Conservation (phyloP, 805 yeast genomes). For the Candida loeiensis region DNA sequence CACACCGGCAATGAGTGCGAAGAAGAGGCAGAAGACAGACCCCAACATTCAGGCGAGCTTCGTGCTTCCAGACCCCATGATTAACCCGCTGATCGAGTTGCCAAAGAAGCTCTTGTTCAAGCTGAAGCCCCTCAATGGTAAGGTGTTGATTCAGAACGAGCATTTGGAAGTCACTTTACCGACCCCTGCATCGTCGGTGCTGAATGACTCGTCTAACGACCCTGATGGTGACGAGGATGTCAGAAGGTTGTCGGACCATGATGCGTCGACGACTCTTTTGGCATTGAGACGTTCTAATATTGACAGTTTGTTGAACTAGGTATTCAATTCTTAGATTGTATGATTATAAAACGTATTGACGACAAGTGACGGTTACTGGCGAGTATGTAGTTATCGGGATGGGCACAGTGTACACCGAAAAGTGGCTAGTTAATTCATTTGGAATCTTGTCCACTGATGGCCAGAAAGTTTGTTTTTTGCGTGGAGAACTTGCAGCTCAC, state of each 20-base stretch:
- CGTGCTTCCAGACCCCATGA: constrained; percentile 40
- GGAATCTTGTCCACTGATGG: too few relatives aligned
- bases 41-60: constrained; percentile 17
- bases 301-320: constrained; percentile 36
- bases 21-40: constrained; percentile 1
- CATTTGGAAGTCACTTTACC: background rate
- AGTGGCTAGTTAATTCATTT: too few relatives aligned
- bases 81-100: constrained; percentile 16
- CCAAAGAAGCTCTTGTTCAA: constrained; percentile 33
- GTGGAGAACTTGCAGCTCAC: too few relatives aligned
- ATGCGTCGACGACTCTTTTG: constrained; percentile 37
- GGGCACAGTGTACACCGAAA: too few relatives aligned
- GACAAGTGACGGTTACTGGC: too few relatives aligned
- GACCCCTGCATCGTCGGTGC: constrained; percentile 7
- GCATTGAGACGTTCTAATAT: constrained; percentile 41
- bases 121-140: constrained; percentile 25
- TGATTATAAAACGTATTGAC: background rate
- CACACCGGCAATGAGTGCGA: constrained; percentile 6
- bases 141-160: constrained; percentile 13
- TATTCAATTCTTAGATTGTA: background rate
- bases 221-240: constrained; percentile 16
- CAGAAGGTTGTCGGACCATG: constrained; percentile 22
- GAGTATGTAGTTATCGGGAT: too few relatives aligned
- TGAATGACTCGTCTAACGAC: constrained; percentile 16
- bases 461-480: too few relatives aligned